A percentile compares a stretch with the other conserved stretches of the same genome.
These are phyloP conservation scores for Ophiostoma sp. DNA, from an alignment of 2,329 filamentous ascomycete genomes.

Conservation along the genomic window DNA sequence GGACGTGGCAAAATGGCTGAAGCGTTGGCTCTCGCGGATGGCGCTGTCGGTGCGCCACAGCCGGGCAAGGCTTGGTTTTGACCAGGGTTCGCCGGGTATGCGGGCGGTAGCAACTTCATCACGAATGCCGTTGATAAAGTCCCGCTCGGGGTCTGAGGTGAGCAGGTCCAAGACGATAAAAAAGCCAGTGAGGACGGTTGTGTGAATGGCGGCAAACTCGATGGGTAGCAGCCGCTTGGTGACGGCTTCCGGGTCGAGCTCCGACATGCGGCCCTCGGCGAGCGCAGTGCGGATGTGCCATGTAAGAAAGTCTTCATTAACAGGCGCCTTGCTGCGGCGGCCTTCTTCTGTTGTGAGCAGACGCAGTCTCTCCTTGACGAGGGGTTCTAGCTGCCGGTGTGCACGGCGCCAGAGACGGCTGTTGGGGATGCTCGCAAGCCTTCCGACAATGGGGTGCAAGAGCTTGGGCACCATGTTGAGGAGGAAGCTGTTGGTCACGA, in stretches of 20 bases:
- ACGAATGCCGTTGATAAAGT: conserved; percentile 39
- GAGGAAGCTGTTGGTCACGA: conserved; percentile 43
- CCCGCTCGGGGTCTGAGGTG: conserved; percentile 35
- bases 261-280: conserved; percentile 39
- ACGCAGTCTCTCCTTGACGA: conserved; percentile 46
- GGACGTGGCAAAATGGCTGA: conserved; percentile 44
- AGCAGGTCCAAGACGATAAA: conserved; percentile 45
- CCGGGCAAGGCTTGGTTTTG: conserved; percentile 40
- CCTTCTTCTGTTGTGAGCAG: conserved; percentile 36
- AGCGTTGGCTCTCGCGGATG: conserved; percentile 49
- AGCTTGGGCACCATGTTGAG: conserved; percentile 44
- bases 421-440: conserved; percentile 42
- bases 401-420: conserved; percentile 44
- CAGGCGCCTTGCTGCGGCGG: conserved; percentile 34
- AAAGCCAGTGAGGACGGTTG: conserved; percentile 49
- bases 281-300: conserved; percentile 52
- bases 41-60: conserved; percentile 47
- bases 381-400: conserved; percentile 40
- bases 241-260: conserved; percentile 45
- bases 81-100: conserved; percentile 38
- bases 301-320: conserved; percentile 53
- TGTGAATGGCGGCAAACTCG: conserved; percentile 56
- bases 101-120: conserved; percentile 39
- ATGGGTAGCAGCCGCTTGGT: conserved; percentile 50
- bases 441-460: conserved; percentile 47